Evolutionary conservation across 306 rosid species (phyloP).

Genomic region (Benincasa hispida): DNA sequence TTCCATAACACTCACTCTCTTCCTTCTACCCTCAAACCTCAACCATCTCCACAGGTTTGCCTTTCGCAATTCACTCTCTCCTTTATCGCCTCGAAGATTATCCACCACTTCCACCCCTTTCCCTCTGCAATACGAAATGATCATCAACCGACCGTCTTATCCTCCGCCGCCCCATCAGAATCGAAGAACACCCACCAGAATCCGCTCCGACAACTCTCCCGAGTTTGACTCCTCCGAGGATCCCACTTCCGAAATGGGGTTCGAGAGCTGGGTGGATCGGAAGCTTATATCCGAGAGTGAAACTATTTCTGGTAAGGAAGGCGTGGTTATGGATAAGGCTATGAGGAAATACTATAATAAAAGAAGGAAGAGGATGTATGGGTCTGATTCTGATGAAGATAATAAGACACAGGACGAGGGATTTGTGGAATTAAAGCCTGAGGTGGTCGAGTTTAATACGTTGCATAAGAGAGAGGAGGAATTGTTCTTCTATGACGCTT

Average conservation of each 20-base stretch:
- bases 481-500: slow-evolving; percentile 57
- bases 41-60: slow-evolving; percentile 3
- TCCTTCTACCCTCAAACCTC: slow-evolving; percentile 14
- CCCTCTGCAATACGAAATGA: slow-evolving; percentile 86
- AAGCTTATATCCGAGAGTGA: slow-evolving; percentile 33
- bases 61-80: neutral
- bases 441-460: slow-evolving; percentile 63
- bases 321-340: slow-evolving; percentile 49
- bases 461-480: slow-evolving; percentile 77
- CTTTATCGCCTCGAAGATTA: slow-evolving; percentile 13
- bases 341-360: slow-evolving; percentile 70
- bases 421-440: slow-evolving; percentile 67
- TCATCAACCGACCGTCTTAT: slow-evolving; percentile 52
- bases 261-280: slow-evolving; percentile 51
- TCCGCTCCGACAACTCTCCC: slow-evolving; percentile 17
- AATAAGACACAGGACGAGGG: slow-evolving; percentile 22
- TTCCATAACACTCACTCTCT: slow-evolving; percentile 15
- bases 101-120: slow-evolving; percentile 44
- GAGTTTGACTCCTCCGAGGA: slow-evolving; percentile 16
- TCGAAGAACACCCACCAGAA: slow-evolving; percentile 31
- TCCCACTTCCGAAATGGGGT: slow-evolving; percentile 28
- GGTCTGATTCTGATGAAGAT: slow-evolving; percentile 67
- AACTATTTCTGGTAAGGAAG: slow-evolving; percentile 11
- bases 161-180: slow-evolving; percentile 27
- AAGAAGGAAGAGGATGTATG: slow-evolving; percentile 74